Base-by-base conservation (phyloP, 1,284 basidiomycete species). In the Ganoderma multipileum region DNA sequence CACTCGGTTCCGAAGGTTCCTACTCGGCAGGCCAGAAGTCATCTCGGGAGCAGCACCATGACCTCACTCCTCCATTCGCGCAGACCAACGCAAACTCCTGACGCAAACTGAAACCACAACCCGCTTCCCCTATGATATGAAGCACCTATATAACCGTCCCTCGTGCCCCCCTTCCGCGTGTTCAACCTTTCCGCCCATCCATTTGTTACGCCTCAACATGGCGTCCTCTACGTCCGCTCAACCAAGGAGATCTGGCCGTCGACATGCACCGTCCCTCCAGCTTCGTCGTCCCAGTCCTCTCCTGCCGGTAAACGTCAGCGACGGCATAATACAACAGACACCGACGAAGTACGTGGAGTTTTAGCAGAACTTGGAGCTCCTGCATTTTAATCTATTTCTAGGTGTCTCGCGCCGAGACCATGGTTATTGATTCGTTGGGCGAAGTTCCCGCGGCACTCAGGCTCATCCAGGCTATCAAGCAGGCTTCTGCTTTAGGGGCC, bases 401-500 rank as follows among this genome's bases (percentile, higher is more conserved):
- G 28, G 30, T 7, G 20, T 20, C 28, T 50, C 54, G 28, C 14
- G 28, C 4, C 28, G 28, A 55, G n/a, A 33, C 54, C 28, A 33
- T 33, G 30, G 54, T 30, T 6, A 55, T 55, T 16, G 14, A 55
- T 28, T 28, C 30, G 6, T 30, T 55, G 54, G 28, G 30, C 16
- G 54, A 55, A 33, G 30, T 55, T 26, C 30, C 63, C 3, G 23
- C 55, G n/a, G 63, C 42, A 16, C 41, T 65, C 16, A 47, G 36
- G 42, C 28, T 65, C 8, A 33, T 65, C 2, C 20, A 47, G 20
- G 63, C 63, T 9, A 47, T 65, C 9, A 58, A 65, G 28, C 9
- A 47, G 2, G 54, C 42, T n/a, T 7, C 38, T 23, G 18, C 26
- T 30, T 30, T 58, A 14, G 6, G 16, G 5, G 23, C 39, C 36